Percentiles rank a stretch among this genome's conserved stretches.
These are phyloP conservation scores for Rhizophagus clarus DNA, from an alignment of 192 early-diverging fungal genomes.

Conservation along the genomic window DNA sequence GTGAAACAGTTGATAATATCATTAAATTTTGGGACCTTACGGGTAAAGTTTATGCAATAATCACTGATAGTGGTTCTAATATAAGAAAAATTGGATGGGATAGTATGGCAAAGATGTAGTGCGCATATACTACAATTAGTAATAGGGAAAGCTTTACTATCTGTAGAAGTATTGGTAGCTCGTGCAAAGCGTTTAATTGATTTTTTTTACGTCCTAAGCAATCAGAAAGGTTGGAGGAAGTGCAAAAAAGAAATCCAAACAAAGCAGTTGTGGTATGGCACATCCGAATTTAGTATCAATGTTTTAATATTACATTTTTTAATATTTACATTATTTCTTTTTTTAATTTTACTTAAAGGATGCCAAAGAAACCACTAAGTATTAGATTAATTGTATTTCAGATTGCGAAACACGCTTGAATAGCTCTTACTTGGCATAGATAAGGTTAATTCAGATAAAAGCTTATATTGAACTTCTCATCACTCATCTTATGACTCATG, in stretches of 20 bases:
- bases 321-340: not conserved
- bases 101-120: not conserved
- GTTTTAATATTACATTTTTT: not conserved
- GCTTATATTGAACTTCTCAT: not conserved
- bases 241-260: not conserved
- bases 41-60: not conserved
- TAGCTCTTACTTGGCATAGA: not conserved
- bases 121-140: not conserved
- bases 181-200: not conserved
- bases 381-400: not conserved
- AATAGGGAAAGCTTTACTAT: not conserved
- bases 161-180: not conserved
- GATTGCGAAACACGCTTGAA: not conserved
- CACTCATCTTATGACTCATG: not conserved
- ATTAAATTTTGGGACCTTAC: not conserved
- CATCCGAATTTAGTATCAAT: not conserved
- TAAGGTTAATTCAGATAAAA: not conserved
- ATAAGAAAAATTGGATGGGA: not conserved
- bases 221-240: not conserved
- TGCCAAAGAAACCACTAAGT: not conserved
- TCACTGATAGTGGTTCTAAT: not conserved
- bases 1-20: not conserved
- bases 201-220: not conserved
- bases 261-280: not conserved
- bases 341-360: not conserved